Evolutionary conservation across 2,329 filamentous ascomycete genomes (phyloP).

Genomic region (Aspergillus pseudoglaucus): DNA sequence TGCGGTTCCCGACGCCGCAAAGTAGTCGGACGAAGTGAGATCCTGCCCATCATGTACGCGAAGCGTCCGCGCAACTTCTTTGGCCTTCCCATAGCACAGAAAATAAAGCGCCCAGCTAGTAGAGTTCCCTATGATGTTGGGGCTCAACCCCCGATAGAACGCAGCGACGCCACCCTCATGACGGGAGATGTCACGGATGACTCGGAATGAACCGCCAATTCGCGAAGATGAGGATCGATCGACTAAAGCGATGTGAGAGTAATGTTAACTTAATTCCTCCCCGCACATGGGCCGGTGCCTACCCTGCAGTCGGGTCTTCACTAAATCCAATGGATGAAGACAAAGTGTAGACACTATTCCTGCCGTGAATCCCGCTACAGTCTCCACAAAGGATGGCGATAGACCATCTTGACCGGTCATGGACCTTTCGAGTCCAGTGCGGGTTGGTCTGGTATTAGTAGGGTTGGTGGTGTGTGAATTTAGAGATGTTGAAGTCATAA

Average conservation of each 20-base stretch:
- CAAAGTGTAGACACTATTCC: conserved; percentile 79
- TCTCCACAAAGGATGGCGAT: conserved; percentile 76
- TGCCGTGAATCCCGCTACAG: conserved; percentile 81
- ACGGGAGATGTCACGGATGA: conserved; percentile 46
- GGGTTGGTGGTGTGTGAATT: neutral
- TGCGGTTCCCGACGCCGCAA: conserved; percentile 63
- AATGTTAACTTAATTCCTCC: conserved; percentile 6
- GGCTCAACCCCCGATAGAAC: conserved; percentile 82
- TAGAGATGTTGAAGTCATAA: neutral
- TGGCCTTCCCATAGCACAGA: conserved; percentile 60
- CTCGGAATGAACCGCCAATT: conserved; percentile 48
- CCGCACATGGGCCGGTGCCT: conserved; percentile 19
- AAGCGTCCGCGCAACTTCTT: conserved; percentile 45
- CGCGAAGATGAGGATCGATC: conserved; percentile 44
- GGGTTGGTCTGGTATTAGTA: conserved; percentile 3
- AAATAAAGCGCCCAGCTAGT: conserved; percentile 91
- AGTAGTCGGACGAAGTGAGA: conserved; percentile 66
- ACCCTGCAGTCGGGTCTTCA: conserved; percentile 95
- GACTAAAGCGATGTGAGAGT: conserved; percentile 41
- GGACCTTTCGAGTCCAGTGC: conserved; percentile 18
- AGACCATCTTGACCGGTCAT: conserved; percentile 50
- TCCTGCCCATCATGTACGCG: conserved; percentile 23
- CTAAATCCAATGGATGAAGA: conserved; percentile 86
- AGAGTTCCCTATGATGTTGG: conserved; percentile 86
- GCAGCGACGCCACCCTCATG: conserved; percentile 57